Conservation (phyloP, 768 basidiomycete genomes). For the Auriscalpium microsporum region DNA sequence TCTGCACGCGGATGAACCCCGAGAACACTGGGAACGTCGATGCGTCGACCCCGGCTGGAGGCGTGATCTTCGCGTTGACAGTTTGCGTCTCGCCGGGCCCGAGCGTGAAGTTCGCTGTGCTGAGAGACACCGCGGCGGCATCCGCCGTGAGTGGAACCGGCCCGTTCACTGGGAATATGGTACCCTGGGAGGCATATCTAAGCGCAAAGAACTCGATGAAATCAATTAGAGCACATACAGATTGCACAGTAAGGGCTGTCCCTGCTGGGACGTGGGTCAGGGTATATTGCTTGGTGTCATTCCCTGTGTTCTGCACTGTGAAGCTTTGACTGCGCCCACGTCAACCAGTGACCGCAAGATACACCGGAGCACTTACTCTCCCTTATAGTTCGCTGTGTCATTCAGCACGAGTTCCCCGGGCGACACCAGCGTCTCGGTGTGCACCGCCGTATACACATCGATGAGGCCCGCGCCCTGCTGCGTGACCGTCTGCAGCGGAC, state of each 20-base stretch:
- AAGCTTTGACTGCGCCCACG: slow-evolving; percentile 33
- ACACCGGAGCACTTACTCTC: slow-evolving; percentile 25
- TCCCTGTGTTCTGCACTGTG: slow-evolving; percentile 45
- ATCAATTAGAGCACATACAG: slow-evolving; percentile 22
- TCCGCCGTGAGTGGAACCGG: slow-evolving; percentile 42
- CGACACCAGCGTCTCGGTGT: slow-evolving; percentile 41
- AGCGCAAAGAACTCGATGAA: not conserved
- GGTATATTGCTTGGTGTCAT: slow-evolving; percentile 32
- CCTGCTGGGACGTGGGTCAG: slow-evolving; percentile 48
- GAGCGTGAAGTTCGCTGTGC: slow-evolving; percentile 36
- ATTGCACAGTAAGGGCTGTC: slow-evolving; percentile 39
- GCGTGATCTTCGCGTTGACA: slow-evolving; percentile 37
- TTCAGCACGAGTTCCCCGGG: slow-evolving; percentile 53
- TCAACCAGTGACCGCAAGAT: not conserved
- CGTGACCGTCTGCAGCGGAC: slow-evolving; percentile 41
- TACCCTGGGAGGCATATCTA: slow-evolving; percentile 21
- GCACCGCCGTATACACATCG: slow-evolving; percentile 51
- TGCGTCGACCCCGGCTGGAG: slow-evolving; percentile 34
- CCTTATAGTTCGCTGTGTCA: slow-evolving; percentile 49
- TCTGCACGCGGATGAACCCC: slow-evolving; percentile 40
- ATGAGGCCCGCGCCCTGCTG: slow-evolving; percentile 44
- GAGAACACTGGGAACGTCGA: slow-evolving; percentile 49
- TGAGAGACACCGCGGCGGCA: slow-evolving; percentile 39
- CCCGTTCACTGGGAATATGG: slow-evolving; percentile 34
- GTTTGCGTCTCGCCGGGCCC: slow-evolving; percentile 32